Conservation (phyloP, 371 early-diverging fungal species). For the Lichtheimia corymbifera region DNA sequence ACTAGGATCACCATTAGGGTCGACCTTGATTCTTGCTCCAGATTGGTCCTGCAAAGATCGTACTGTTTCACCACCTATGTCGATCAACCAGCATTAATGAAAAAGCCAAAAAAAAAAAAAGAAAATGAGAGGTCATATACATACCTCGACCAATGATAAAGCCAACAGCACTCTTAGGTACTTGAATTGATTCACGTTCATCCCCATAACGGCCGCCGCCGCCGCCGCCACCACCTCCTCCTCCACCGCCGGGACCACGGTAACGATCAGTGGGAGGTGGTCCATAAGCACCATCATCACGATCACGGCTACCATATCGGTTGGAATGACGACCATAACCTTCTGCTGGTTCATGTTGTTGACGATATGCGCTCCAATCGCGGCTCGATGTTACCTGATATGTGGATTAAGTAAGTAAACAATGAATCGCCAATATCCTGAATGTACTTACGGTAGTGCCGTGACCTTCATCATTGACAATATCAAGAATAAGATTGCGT, state of each 20-base stretch:
- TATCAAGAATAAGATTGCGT: slow-evolving; percentile 75
- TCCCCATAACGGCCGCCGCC: slow-evolving; percentile 34
- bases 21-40: slow-evolving; percentile 81
- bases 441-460: background rate
- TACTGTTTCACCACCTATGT: slow-evolving; percentile 83
- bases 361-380: slow-evolving; percentile 28
- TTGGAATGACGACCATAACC: slow-evolving; percentile 9
- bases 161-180: slow-evolving; percentile 77
- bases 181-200: slow-evolving; percentile 58
- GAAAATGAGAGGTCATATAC: background rate
- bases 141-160: slow-evolving; percentile 78
- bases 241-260: slow-evolving; percentile 22
- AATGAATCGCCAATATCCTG: background rate
- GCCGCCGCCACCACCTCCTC: slow-evolving; percentile 26
- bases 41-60: slow-evolving; percentile 79
- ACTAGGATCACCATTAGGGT: slow-evolving; percentile 50
- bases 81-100: background rate
- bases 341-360: slow-evolving; percentile 20
- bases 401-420: background rate
- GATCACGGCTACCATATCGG: slow-evolving; percentile 9
- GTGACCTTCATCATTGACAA: slow-evolving; percentile 50
- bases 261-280: slow-evolving; percentile 14
- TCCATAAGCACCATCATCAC: slow-evolving; percentile 18
- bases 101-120: background rate
- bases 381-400: slow-evolving; percentile 23